A percentile compares a stretch with the other conserved stretches of the same genome.
These are phyloP conservation scores for Chlamydomonas urium DNA, from an alignment of 139 green algal genomes.

Conservation along the genomic window DNA sequence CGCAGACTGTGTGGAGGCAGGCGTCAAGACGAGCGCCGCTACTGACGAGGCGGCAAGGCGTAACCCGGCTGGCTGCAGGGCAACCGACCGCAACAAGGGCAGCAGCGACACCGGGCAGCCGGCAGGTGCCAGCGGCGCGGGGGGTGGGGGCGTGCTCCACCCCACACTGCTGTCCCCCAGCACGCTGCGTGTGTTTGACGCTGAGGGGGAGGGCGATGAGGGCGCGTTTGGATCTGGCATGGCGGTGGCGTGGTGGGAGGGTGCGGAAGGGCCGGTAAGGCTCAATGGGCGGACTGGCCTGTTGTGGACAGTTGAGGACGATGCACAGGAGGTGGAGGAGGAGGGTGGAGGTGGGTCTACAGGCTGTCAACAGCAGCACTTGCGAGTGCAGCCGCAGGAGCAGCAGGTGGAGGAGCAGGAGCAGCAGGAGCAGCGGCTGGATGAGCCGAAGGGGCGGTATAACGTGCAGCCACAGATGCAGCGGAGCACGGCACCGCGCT, in stretches of 20 bases:
- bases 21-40: too few species aligned
- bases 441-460: background rate
- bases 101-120: too few species aligned
- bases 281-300: conserved; percentile 13
- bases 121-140: background rate
- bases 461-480: background rate
- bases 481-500: too few species aligned
- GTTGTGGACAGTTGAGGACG: background rate
- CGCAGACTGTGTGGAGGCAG: too few species aligned
- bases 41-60: too few species aligned
- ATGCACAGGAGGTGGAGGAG: background rate
- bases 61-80: too few species aligned
- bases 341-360: background rate
- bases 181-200: conserved; percentile 1
- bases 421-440: background rate
- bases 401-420: background rate
- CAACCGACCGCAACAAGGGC: too few species aligned
- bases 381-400: background rate
- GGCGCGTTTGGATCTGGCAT: conserved; percentile 1
- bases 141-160: background rate
- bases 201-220: background rate
- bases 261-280: background rate
- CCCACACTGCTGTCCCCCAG: conserved; percentile 7
- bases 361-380: background rate
- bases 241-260: background rate